A percentile compares a stretch with the other conserved stretches of the same genome.
Conservation (phyloP, 768 basidiomycete species). For the Auricularia cornea region DNA sequence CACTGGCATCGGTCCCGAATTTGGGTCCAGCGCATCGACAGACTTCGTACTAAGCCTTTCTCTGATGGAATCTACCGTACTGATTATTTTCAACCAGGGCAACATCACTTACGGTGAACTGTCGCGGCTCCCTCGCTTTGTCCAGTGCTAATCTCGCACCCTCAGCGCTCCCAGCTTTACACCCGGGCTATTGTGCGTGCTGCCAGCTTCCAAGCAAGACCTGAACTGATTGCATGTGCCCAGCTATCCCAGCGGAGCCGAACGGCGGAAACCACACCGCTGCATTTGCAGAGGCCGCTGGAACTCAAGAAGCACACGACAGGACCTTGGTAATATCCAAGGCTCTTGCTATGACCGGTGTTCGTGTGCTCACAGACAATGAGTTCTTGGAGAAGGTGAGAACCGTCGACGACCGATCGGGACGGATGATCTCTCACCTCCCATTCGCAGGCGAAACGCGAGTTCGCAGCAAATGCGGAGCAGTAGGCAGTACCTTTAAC, state of each 20-base stretch:
- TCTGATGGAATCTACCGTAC: conserved; percentile 2
- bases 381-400: conserved; percentile 49
- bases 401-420: not conserved
- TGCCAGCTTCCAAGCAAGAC: not conserved
- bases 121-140: conserved; percentile 13
- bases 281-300: conserved; percentile 53
- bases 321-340: conserved; percentile 49
- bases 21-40: conserved; percentile 51
- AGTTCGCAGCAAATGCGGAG: not conserved
- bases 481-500: not conserved
- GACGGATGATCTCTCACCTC: not conserved
- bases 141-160: conserved; percentile 23
- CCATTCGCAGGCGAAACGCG: not conserved
- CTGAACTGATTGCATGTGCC: not conserved
- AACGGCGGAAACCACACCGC: conserved; percentile 72
- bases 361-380: conserved; percentile 50
- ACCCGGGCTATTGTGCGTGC: conserved; percentile 12
- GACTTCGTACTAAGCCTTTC: conserved; percentile 54
- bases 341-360: conserved; percentile 52
- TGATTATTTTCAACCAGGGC: conserved; percentile 37
- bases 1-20: conserved; percentile 16
- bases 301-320: conserved; percentile 52
- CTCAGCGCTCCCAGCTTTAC: conserved; percentile 18
- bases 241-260: conserved; percentile 65
- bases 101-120: conserved; percentile 60